A percentile compares a stretch with the other conserved stretches of the same genome.
Evolutionary conservation across 768 basidiomycete species (phyloP).

Genomic region (Hemileccinum impolitum): DNA sequence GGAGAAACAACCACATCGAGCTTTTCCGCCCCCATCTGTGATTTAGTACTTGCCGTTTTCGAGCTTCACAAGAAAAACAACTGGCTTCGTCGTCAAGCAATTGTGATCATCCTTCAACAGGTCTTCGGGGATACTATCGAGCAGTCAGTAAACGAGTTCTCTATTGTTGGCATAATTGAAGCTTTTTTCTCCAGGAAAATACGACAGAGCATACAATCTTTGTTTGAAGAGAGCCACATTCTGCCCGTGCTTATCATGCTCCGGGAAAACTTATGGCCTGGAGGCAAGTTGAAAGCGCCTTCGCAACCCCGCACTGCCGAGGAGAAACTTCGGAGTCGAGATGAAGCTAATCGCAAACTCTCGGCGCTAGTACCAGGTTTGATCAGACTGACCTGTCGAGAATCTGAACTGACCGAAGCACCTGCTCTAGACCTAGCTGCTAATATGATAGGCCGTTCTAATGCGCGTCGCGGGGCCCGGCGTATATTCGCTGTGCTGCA

Average conservation of each 20-base stretch:
- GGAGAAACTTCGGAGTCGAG: slow-evolving; percentile 76
- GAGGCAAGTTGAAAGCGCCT: slow-evolving; percentile 66
- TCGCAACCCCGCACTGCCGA: slow-evolving; percentile 67
- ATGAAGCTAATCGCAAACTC: slow-evolving; percentile 88
- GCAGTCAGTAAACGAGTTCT: slow-evolving; percentile 49
- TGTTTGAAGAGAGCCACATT: slow-evolving; percentile 68
- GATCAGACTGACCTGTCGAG: slow-evolving; percentile 2
- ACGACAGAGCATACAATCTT: slow-evolving; percentile 66
- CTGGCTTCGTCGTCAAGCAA: slow-evolving; percentile 93
- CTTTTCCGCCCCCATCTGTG: slow-evolving; percentile 93
- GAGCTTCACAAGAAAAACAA: slow-evolving; percentile 95
- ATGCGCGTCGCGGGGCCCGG: slow-evolving; percentile 89
- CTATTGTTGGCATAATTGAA: neutral
- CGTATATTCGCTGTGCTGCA: slow-evolving; percentile 93
- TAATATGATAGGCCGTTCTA: slow-evolving; percentile 97
- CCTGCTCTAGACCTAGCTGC: slow-evolving; percentile 74
- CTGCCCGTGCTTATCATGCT: slow-evolving; percentile 64
- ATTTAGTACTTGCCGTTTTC: slow-evolving; percentile 88
- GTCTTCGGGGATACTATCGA: slow-evolving; percentile 95
- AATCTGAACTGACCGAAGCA: neutral
- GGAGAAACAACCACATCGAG: slow-evolving; percentile 87
- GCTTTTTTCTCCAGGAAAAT: slow-evolving; percentile 63
- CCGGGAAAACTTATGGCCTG: slow-evolving; percentile 80
- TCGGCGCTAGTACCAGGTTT: slow-evolving; percentile 88
- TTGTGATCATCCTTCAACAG: slow-evolving; percentile 95